A percentile compares a stretch with the other conserved stretches of the same genome.
Conservation (phyloP, 2,329 filamentous ascomycete genomes). For the Botrytis porri region DNA sequence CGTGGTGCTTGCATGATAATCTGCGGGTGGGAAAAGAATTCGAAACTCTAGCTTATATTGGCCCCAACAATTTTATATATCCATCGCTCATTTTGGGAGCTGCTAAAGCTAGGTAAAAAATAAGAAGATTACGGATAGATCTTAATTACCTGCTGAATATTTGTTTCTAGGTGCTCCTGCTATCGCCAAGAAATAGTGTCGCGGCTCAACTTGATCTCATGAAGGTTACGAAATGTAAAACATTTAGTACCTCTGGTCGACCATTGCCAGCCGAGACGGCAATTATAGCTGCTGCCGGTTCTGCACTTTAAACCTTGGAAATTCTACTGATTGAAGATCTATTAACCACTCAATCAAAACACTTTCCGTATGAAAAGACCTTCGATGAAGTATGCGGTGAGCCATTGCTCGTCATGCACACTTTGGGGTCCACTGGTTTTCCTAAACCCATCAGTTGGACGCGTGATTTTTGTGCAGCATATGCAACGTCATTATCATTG, state of each 20-base stretch:
- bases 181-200: conserved; percentile 13
- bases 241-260: neutral
- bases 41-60: neutral
- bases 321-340: neutral
- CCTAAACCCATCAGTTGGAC: conserved; percentile 20
- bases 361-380: conserved; percentile 8
- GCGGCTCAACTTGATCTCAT: conserved; percentile 11
- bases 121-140: neutral
- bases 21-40: neutral
- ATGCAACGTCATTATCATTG: neutral
- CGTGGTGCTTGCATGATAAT: neutral
- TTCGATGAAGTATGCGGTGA: conserved; percentile 31
- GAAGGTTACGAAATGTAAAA: neutral
- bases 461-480: neutral
- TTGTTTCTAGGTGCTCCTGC: neutral
- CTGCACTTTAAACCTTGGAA: neutral
- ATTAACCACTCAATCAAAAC: neutral
- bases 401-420: conserved; percentile 19
- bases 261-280: neutral
- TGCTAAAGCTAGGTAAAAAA: neutral
- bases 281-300: neutral
- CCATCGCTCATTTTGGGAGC: conserved; percentile 5
- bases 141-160: neutral
- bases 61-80: neutral
- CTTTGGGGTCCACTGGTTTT: conserved; percentile 21